Percentiles rank a stretch among this genome's conserved stretches.
These are phyloP conservation scores for Amaranthus cruentus DNA, from an alignment of 148 eudicot genomes.

Conservation along the genomic window DNA sequence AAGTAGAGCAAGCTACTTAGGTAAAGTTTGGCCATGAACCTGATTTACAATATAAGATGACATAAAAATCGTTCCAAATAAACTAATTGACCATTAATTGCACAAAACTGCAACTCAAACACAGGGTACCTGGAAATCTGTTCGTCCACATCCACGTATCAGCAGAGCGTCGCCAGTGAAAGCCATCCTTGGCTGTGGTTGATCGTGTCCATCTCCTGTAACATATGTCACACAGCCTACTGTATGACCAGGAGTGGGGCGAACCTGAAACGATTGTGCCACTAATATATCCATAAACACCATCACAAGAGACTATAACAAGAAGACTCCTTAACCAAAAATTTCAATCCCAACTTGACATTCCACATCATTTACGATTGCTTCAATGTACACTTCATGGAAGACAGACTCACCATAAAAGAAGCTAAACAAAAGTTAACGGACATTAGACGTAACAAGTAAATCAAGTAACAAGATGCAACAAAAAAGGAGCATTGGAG, in stretches of 20 bases:
- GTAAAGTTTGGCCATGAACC: neutral
- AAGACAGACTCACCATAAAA: neutral
- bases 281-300: neutral
- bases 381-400: neutral
- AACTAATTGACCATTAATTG: too few relatives aligned
- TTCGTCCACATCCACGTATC: slow-evolving; percentile 96
- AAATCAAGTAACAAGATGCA: neutral
- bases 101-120: too few relatives aligned
- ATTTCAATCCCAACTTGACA: neutral
- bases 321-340: neutral
- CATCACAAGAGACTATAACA: neutral
- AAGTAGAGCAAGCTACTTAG: neutral
- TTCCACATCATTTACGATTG: neutral
- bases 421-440: neutral
- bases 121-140: slow-evolving; percentile 83
- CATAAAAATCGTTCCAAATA: too few relatives aligned
- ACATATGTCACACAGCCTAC: slow-evolving; percentile 91
- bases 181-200: slow-evolving; percentile 90
- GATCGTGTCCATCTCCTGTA: slow-evolving; percentile 83
- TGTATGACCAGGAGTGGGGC: slow-evolving; percentile 95
- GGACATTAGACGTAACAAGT: neutral
- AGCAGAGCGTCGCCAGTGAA: slow-evolving; percentile 91
- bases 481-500: neutral
- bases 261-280: slow-evolving; percentile 53
- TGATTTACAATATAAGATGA: neutral